Evolutionary conservation across 257 asterid species (phyloP).

Genomic region (Nicotiana obtusifolia): DNA sequence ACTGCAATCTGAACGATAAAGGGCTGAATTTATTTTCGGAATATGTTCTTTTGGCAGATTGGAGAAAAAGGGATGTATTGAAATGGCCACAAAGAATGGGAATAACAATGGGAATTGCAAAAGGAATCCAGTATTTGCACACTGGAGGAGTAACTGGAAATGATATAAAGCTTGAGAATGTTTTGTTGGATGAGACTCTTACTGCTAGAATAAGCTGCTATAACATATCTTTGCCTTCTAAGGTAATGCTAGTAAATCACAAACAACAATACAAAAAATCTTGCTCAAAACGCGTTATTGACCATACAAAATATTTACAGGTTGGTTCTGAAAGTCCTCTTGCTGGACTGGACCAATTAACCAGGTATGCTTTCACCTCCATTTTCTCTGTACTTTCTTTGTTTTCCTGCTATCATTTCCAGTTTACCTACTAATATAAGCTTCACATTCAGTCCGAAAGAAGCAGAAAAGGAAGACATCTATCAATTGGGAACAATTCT

Average conservation of each 20-base stretch:
- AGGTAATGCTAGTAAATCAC: conserved; percentile 32
- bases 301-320: conserved; percentile 21
- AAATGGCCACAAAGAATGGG: conserved; percentile 98
- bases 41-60: conserved; percentile 38
- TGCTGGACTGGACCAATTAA: conserved; percentile 35
- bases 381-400: background rate
- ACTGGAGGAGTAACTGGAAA: conserved; percentile 70
- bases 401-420: background rate
- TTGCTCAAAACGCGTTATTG: background rate
- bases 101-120: conserved; percentile 70
- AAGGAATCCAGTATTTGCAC: conserved; percentile 88
- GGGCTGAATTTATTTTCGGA: background rate
- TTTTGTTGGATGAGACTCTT: conserved; percentile 73
- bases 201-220: conserved; percentile 74
- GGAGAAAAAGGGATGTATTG: conserved; percentile 74
- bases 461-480: conserved; percentile 75
- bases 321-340: conserved; percentile 58
- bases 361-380: conserved; percentile 17
- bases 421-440: background rate
- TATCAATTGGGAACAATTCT: conserved; percentile 69
- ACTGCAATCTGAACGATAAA: background rate
- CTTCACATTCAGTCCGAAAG: conserved; percentile 27
- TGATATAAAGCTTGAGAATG: conserved; percentile 60
- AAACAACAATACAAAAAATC: background rate
- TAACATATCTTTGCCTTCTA: conserved; percentile 61